phyloP scores from a whole-genome alignment of 306 rosid genomes.

The Elaeagnus macrophylla region DNA sequence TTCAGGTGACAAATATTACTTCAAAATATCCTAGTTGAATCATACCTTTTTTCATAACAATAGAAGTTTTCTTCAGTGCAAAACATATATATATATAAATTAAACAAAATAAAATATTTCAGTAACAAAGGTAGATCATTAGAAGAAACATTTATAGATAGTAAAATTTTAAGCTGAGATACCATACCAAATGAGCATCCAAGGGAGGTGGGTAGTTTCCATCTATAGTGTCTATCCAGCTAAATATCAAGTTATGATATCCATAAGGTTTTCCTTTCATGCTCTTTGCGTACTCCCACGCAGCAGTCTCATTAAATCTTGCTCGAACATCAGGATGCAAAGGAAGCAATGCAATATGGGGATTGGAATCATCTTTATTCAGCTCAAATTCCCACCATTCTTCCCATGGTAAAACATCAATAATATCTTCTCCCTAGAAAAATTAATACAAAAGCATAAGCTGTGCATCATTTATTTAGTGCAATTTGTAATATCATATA shows the following conservation, averaged over 20 bases:
- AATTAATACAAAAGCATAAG: slow-evolving; percentile 11
- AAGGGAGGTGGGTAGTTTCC: slow-evolving; percentile 91
- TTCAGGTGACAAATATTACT: no score
- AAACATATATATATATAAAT: no score
- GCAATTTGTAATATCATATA: not conserved
- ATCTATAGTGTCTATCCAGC: slow-evolving; percentile 83
- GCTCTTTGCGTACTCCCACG: slow-evolving; percentile 89
- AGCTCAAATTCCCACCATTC: slow-evolving; percentile 94
- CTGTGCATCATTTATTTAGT: not conserved
- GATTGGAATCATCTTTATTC: slow-evolving; percentile 72
- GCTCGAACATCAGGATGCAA: slow-evolving; percentile 75
- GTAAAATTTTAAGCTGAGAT: not conserved
- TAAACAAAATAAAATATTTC: no score
- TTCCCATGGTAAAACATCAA: slow-evolving; percentile 81
- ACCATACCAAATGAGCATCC: slow-evolving; percentile 78
- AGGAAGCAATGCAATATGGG: slow-evolving; percentile 93
- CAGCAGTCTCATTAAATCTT: slow-evolving; percentile 84
- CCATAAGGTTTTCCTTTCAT: slow-evolving; percentile 88
- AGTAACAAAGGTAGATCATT: not conserved
- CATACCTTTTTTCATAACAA: no score
- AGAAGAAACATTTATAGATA: no score
- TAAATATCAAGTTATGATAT: slow-evolving; percentile 90
- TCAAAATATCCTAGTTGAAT: no score
- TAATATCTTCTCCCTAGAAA: slow-evolving; percentile 78
- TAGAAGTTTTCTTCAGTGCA: no score